Conservation (phyloP, 192 early-diverging fungal genomes). For the Podila minutissima region DNA sequence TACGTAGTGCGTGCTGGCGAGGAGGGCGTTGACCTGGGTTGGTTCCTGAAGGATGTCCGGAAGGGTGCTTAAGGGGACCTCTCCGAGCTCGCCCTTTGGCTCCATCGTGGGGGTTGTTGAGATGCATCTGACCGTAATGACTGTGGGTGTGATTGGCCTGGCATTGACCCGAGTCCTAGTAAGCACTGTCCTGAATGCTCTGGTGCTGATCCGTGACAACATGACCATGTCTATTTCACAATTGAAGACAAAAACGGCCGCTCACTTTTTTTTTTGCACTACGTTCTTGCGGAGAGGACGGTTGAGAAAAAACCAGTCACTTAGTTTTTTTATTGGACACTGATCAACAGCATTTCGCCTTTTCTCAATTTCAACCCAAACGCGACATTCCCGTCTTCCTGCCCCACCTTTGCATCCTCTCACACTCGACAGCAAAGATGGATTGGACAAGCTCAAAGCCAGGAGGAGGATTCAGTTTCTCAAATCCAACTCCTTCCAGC, state of each 20-base stretch:
- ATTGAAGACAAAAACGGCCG: background rate
- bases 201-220: background rate
- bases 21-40: conserved; percentile 46
- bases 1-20: conserved; percentile 54
- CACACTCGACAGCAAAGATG: conserved; percentile 2
- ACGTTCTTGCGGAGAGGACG: background rate
- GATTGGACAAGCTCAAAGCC: conserved; percentile 1
- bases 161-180: too few relatives aligned
- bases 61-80: background rate
- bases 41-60: conserved; percentile 26
- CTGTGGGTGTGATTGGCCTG: background rate
- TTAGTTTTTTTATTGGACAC: background rate
- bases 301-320: background rate
- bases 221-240: background rate
- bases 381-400: background rate
- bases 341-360: background rate
- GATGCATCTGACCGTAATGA: background rate
- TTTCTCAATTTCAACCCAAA: background rate
- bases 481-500: background rate
- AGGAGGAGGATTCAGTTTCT: background rate
- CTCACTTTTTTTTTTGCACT: background rate
- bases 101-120: background rate
- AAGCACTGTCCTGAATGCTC: too few relatives aligned
- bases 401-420: background rate
- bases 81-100: background rate